Percentiles rank a stretch among this genome's conserved stretches.
Conservation (phyloP, 2,329 filamentous ascomycete genomes). For the Sodiomyces alkalinus region DNA sequence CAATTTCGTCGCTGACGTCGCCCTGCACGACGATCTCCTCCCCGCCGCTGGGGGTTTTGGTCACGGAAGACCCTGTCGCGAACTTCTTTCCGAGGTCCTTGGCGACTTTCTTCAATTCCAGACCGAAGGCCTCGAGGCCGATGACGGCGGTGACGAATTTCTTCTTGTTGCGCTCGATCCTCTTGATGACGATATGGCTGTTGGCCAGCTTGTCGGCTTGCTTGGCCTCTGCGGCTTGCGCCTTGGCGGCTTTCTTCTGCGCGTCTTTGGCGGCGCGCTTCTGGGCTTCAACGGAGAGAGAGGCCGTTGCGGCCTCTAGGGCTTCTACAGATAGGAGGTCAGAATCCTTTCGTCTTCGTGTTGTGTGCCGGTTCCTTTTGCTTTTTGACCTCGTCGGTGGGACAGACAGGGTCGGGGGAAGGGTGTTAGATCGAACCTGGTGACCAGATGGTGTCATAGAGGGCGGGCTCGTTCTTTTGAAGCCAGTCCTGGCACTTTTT, state of each 20-base stretch:
- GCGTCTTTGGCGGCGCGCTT: conserved; percentile 93
- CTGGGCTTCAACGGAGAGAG: conserved; percentile 78
- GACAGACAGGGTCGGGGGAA: neutral
- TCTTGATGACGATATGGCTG: conserved; percentile 79
- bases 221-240: conserved; percentile 71
- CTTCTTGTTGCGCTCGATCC: conserved; percentile 94
- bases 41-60: conserved; percentile 68
- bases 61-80: conserved; percentile 84
- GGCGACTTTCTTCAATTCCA: conserved; percentile 89
- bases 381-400: too few relatives aligned
- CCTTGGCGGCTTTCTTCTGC: conserved; percentile 92
- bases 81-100: conserved; percentile 99
- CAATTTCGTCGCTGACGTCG: conserved; percentile 86
- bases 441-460: conserved; percentile 76
- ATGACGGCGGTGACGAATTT: conserved; percentile 92
- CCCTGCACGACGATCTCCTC: conserved; percentile 98
- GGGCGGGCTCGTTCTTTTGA: conserved; percentile 51
- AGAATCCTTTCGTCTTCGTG: too few relatives aligned
- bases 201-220: conserved; percentile 70
- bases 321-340: conserved; percentile 39
- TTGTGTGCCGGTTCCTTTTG: too few relatives aligned
- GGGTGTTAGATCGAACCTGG: conserved; percentile 40
- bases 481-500: conserved; percentile 99
- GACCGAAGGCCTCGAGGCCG: conserved; percentile 76
- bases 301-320: conserved; percentile 67